Evolutionary conservation across 148 eudicot species (phyloP).

Genomic region (Silene conica): DNA sequence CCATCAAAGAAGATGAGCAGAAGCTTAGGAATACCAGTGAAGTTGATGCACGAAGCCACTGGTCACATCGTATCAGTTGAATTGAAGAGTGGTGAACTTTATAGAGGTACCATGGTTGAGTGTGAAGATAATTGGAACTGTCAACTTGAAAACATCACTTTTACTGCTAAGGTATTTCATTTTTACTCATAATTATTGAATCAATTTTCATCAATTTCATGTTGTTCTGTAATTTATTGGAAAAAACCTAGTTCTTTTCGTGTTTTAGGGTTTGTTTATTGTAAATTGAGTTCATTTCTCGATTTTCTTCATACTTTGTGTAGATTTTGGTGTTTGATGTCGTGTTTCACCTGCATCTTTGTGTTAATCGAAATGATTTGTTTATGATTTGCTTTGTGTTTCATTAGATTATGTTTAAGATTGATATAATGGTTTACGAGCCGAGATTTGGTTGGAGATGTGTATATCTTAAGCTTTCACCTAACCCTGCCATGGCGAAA

Average conservation of each 20-base stretch:
- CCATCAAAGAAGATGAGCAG: constrained; percentile 45
- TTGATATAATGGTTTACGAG: background rate
- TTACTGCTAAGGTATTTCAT: constrained; percentile 66
- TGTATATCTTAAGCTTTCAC: background rate
- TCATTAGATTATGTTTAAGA: background rate
- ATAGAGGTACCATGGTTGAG: constrained; percentile 82
- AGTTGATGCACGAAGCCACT: constrained; percentile 71
- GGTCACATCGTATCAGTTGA: constrained; percentile 85
- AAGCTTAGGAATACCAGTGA: constrained; percentile 72
- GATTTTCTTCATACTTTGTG: no score
- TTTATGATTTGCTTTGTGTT: background rate
- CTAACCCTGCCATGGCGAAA: no score
- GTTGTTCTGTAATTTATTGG: background rate
- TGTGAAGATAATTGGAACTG: constrained; percentile 99
- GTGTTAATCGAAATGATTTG: background rate
- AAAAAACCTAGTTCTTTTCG: constrained; percentile 5
- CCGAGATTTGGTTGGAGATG: background rate
- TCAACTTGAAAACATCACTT: constrained; percentile 84
- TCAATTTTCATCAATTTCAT: background rate
- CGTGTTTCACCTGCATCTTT: background rate
- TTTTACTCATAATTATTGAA: background rate
- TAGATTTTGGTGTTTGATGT: background rate
- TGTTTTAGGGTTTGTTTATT: background rate
- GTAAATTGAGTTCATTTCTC: background rate
- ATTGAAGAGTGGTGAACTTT: constrained; percentile 86